Percentiles rank a stretch among this genome's conserved stretches.
phyloP scores from a whole-genome alignment of 306 rosid species.

The Cajanus cajan region DNA sequence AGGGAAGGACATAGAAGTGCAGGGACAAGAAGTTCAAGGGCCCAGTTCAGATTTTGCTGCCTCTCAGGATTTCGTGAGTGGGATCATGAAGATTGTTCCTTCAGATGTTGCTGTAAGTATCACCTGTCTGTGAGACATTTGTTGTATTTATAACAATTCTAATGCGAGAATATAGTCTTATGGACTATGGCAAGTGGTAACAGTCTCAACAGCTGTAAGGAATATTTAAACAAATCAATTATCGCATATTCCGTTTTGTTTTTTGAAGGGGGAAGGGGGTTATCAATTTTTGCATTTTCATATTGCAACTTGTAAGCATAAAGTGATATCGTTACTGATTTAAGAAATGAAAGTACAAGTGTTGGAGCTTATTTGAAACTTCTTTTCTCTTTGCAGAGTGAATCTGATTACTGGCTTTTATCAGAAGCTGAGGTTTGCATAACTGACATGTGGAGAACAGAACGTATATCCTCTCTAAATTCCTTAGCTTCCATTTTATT shows the following conservation, averaged over 20 bases:
- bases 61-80: slow-evolving; percentile 72
- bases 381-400: slow-evolving; percentile 54
- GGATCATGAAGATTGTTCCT: slow-evolving; percentile 98
- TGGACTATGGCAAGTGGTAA: neutral
- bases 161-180: neutral
- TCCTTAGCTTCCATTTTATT: slow-evolving; percentile 5
- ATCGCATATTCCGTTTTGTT: neutral
- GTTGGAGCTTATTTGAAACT: slow-evolving; percentile 22
- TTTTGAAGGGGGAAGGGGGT: neutral
- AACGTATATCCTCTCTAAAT: slow-evolving; percentile 62
- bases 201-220: neutral
- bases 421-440: slow-evolving; percentile 84
- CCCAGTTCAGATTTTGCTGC: slow-evolving; percentile 55
- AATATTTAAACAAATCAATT: slow-evolving; percentile 13
- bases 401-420: slow-evolving; percentile 96
- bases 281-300: slow-evolving; percentile 6
- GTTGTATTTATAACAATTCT: slow-evolving; percentile 3
- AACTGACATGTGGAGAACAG: slow-evolving; percentile 95
- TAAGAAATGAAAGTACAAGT: neutral
- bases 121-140: slow-evolving; percentile 16
- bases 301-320: neutral
- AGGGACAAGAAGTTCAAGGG: slow-evolving; percentile 53
- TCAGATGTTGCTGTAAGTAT: slow-evolving; percentile 88
- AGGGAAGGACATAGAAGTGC: slow-evolving; percentile 52
- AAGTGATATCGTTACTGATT: slow-evolving; percentile 5